These are phyloP conservation scores for Tolypocladium endophyticum DNA, from an alignment of 2,329 filamentous ascomycete species.

Conservation along the genomic window DNA sequence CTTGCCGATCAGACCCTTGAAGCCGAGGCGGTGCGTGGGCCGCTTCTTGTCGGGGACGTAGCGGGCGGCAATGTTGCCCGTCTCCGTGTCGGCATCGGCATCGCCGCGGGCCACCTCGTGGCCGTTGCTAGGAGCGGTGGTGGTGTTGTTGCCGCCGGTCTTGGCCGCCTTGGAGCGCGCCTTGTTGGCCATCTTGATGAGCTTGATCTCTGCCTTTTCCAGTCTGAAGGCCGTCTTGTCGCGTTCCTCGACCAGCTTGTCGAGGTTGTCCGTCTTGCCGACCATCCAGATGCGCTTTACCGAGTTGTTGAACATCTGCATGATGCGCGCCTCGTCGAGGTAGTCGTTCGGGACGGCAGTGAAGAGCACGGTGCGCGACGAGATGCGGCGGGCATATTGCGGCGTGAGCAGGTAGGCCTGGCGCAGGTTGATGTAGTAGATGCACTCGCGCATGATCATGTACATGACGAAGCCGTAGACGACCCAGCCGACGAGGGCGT, in stretches of 20 bases:
- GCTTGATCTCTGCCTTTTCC: conserved; percentile 70
- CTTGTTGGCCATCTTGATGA: conserved; percentile 54
- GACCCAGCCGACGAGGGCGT: conserved; percentile 68
- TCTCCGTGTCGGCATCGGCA: conserved; percentile 44
- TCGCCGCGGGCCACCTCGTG: conserved; percentile 15
- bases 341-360: conserved; percentile 73
- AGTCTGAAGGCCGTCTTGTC: conserved; percentile 67
- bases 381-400: conserved; percentile 72
- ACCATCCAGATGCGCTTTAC: conserved; percentile 80
- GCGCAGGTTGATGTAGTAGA: conserved; percentile 88
- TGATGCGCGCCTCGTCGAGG: conserved; percentile 61
- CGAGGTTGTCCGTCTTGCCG: conserved; percentile 62
- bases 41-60: conserved; percentile 59
- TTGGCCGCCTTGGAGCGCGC: conserved; percentile 22
- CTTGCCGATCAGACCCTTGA: conserved; percentile 51
- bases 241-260: conserved; percentile 66
- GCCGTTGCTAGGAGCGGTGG: conserved; percentile 2
- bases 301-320: conserved; percentile 65
- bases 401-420: conserved; percentile 89
- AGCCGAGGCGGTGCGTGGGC: conserved; percentile 56
- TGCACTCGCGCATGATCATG: conserved; percentile 77
- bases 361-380: conserved; percentile 87
- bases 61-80: conserved; percentile 51
- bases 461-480: conserved; percentile 86
- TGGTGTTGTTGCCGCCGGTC: conserved; percentile 14